These are phyloP conservation scores for Apodospora peruviana DNA, from an alignment of 495 filamentous ascomycete genomes.

Conservation along the genomic window DNA sequence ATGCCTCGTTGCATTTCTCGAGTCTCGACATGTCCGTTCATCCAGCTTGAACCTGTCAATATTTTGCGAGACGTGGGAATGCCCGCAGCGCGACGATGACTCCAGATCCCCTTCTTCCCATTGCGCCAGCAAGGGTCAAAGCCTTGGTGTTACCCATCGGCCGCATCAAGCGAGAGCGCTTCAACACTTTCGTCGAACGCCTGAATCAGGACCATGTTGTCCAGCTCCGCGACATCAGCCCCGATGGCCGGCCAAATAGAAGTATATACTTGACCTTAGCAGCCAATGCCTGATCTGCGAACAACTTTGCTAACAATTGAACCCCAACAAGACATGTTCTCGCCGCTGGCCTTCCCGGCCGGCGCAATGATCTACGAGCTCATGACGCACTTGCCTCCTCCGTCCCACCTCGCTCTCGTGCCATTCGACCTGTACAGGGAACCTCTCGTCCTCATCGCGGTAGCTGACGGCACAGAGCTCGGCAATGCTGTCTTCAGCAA, in stretches of 20 bases:
- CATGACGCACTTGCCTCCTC: conserved; percentile 68
- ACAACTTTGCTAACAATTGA: no score
- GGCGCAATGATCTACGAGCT: conserved; percentile 89
- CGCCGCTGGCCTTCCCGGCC: conserved; percentile 82
- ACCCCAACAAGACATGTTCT: conserved; percentile 98
- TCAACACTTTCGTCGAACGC: conserved; percentile 69
- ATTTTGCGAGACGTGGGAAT: conserved; percentile 12
- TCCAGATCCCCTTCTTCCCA: conserved; percentile 78
- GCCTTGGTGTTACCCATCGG: conserved; percentile 82
- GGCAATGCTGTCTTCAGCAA: conserved; percentile 37
- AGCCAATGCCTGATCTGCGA: background rate
- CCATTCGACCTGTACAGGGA: conserved; percentile 84
- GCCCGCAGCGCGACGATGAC: conserved; percentile 60
- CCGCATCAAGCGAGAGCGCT: conserved; percentile 74
- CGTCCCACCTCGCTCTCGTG: conserved; percentile 69
- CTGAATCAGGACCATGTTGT: conserved; percentile 78
- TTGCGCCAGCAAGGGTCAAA: conserved; percentile 82
- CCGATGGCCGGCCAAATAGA: conserved; percentile 79
- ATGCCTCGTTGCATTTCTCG: no score
- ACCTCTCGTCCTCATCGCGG: conserved; percentile 70
- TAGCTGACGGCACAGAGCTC: conserved; percentile 67
- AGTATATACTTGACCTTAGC: conserved; percentile 49
- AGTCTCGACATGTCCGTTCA: conserved; percentile 19
- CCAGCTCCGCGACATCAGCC: conserved; percentile 83
- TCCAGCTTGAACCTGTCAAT: conserved; percentile 6